A percentile compares a stretch with the other conserved stretches of the same genome.
phyloP scores from a whole-genome alignment of 1,284 basidiomycete species.

The Inonotus obliquus region DNA sequence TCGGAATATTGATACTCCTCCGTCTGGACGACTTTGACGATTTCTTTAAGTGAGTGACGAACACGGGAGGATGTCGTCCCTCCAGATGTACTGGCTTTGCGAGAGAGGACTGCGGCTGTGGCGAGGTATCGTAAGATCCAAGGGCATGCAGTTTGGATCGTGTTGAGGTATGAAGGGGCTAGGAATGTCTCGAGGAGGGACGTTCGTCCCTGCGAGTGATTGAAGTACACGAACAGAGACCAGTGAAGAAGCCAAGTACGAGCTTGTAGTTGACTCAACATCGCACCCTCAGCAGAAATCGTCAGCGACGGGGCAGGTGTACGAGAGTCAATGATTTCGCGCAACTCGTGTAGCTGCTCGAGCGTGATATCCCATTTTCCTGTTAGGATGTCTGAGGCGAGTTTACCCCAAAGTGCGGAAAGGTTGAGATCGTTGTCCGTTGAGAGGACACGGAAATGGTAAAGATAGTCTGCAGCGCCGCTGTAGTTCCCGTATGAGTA shows the following conservation, averaged over 20 bases:
- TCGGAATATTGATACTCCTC: constrained; percentile 96
- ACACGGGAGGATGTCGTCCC: constrained; percentile 61
- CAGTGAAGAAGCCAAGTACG: constrained; percentile 97
- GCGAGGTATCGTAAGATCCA: constrained; percentile 96
- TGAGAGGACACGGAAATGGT: constrained; percentile 97
- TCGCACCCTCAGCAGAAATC: constrained; percentile 50
- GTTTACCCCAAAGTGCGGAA: constrained; percentile 97
- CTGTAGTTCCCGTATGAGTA: constrained; percentile 97
- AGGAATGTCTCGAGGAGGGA: constrained; percentile 96
- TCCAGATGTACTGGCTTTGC: constrained; percentile 50
- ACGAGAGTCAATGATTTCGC: constrained; percentile 87
- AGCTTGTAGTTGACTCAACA: constrained; percentile 85
- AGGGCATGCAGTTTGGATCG: constrained; percentile 93
- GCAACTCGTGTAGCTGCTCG: constrained; percentile 89
- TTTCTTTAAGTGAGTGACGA: constrained; percentile 80
- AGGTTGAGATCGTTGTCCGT: constrained; percentile 89
- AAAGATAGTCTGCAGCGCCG: constrained; percentile 94
- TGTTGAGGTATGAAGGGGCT: constrained; percentile 94
- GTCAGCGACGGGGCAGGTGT: constrained; percentile 44
- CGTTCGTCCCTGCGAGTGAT: constrained; percentile 90
- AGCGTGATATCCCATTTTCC: constrained; percentile 94
- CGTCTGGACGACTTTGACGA: constrained; percentile 87
- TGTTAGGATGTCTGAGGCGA: constrained; percentile 92
- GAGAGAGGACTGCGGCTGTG: constrained; percentile 87
- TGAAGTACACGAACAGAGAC: constrained; percentile 98